A percentile compares a stretch with the other conserved stretches of the same genome.
Conservation (phyloP, 768 basidiomycete species). For the Guyanaporus albipodus region DNA sequence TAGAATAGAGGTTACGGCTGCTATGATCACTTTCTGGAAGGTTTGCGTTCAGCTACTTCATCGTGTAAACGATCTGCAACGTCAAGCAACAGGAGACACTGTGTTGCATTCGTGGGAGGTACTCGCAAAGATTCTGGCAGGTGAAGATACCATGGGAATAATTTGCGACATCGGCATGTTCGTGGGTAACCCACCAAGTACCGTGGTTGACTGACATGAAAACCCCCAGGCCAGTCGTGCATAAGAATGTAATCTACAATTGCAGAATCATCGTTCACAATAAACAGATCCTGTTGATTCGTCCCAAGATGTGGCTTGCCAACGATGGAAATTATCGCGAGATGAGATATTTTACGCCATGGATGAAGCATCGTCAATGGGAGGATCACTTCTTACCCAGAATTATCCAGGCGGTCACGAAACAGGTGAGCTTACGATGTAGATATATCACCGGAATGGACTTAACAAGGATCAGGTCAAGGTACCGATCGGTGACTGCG, state of each 20-base stretch:
- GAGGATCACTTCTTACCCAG: slow-evolving; percentile 92
- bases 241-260: slow-evolving; percentile 99
- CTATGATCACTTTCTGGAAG: slow-evolving; percentile 96
- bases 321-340: slow-evolving; percentile 98
- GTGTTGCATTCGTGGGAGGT: slow-evolving; percentile 98
- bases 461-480: slow-evolving; percentile 50
- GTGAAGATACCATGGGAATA: slow-evolving; percentile 77
- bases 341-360: slow-evolving; percentile 89
- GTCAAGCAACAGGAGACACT: slow-evolving; percentile 71
- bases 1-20: slow-evolving; percentile 86
- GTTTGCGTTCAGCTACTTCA: slow-evolving; percentile 35
- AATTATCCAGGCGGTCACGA: slow-evolving; percentile 83
- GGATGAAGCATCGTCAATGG: slow-evolving; percentile 83
- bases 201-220: not conserved
- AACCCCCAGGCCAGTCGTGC: slow-evolving; percentile 78
- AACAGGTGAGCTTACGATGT: slow-evolving; percentile 53
- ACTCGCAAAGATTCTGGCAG: slow-evolving; percentile 81
- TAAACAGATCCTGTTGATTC: slow-evolving; percentile 85
- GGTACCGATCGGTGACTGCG: slow-evolving; percentile 94
- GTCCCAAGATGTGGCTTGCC: slow-evolving; percentile 99
- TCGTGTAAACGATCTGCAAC: not conserved
- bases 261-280: slow-evolving; percentile 88
- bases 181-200: slow-evolving; percentile 22
- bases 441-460: not conserved
- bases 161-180: slow-evolving; percentile 97